Evolutionary conservation across 2,329 filamentous ascomycete species (phyloP).

Genomic region (Daldinia sp.): DNA sequence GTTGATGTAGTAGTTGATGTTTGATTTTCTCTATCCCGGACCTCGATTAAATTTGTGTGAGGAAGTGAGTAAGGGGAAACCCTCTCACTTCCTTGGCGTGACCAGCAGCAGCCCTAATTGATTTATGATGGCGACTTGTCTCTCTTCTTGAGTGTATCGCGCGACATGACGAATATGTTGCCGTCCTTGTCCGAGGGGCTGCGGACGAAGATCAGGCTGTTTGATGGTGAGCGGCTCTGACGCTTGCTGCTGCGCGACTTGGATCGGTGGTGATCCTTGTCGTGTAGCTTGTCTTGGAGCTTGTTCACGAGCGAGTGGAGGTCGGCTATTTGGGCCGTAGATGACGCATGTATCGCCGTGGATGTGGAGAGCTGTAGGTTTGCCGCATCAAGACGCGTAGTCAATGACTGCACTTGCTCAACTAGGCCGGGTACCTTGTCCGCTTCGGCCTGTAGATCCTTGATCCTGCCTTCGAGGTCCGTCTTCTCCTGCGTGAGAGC

Average conservation of each 20-base stretch:
- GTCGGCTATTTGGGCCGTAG: constrained; percentile 39
- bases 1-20: background rate
- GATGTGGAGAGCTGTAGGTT: constrained; percentile 35
- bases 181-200: constrained; percentile 44
- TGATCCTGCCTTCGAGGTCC: constrained; percentile 43
- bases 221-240: constrained; percentile 48
- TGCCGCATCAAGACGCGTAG: constrained; percentile 26
- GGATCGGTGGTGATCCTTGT: constrained; percentile 14
- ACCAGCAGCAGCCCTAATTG: constrained; percentile 5
- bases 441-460: constrained; percentile 43
- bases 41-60: constrained; percentile 9
- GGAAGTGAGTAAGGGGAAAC: background rate
- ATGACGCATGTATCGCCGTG: constrained; percentile 13
- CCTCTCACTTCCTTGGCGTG: constrained; percentile 8
- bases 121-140: constrained; percentile 39
- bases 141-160: constrained; percentile 45
- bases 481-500: constrained; percentile 41
- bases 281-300: constrained; percentile 22
- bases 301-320: constrained; percentile 38
- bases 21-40: constrained; percentile 18
- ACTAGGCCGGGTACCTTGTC: constrained; percentile 44
- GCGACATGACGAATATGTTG: constrained; percentile 47
- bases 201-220: constrained; percentile 47
- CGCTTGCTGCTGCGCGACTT: constrained; percentile 48
- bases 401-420: constrained; percentile 44